A percentile compares a stretch with the other conserved stretches of the same genome.
phyloP scores from a whole-genome alignment of 2,329 filamentous ascomycete species.

The Aspergillus fijiensis region DNA sequence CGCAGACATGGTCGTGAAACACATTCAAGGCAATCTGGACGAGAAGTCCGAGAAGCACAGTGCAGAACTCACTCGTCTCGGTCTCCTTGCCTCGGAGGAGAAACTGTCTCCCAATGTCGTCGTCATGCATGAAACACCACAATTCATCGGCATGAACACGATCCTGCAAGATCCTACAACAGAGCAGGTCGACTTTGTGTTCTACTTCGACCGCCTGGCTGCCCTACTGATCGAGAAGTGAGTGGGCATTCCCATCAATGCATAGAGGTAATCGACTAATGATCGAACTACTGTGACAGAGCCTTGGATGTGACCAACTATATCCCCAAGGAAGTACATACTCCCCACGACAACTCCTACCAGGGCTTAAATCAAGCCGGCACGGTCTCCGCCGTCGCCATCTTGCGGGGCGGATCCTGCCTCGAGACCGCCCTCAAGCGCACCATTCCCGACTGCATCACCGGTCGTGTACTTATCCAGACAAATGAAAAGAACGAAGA shows the following conservation, averaged over 20 bases:
- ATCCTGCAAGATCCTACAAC: constrained; percentile 81
- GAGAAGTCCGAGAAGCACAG: constrained; percentile 84
- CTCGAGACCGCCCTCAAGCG: constrained; percentile 85
- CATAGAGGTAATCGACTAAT: constrained; percentile 4
- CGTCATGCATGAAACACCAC: constrained; percentile 71
- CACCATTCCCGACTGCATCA: constrained; percentile 88
- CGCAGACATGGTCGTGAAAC: constrained; percentile 85
- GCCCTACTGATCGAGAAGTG: constrained; percentile 76
- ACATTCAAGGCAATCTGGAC: constrained; percentile 81
- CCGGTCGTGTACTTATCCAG: constrained; percentile 86
- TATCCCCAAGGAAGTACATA: constrained; percentile 62
- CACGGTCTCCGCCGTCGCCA: constrained; percentile 78
- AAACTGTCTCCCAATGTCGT: constrained; percentile 74
- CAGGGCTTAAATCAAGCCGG: constrained; percentile 69
- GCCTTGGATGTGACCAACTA: constrained; percentile 77
- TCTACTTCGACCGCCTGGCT: constrained; percentile 90
- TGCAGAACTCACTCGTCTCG: constrained; percentile 72
- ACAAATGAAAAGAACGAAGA: constrained; percentile 82
- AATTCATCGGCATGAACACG: constrained; percentile 85
- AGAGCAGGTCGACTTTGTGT: constrained; percentile 85
- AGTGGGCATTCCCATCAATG: not conserved
- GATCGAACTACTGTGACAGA: constrained; percentile 42
- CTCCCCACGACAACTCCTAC: constrained; percentile 69
- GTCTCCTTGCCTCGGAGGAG: constrained; percentile 63
- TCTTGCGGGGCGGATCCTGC: constrained; percentile 83